These are phyloP conservation scores for Populus hybrid DNA, from an alignment of 441 rosid species.

Conservation along the genomic window DNA sequence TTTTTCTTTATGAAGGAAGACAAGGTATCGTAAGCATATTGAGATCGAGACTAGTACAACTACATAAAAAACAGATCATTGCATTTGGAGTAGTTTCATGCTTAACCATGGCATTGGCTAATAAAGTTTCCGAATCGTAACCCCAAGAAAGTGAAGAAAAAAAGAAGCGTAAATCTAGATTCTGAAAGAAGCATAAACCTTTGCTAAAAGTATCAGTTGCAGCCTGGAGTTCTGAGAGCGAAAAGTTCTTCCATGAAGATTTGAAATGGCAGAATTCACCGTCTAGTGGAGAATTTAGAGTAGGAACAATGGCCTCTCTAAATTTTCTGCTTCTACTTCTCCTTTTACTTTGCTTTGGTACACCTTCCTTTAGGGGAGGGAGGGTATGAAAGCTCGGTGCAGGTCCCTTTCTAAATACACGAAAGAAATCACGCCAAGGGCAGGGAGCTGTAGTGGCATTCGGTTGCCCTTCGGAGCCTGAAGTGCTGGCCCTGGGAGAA, in stretches of 20 bases:
- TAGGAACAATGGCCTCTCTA: slow-evolving; percentile 52
- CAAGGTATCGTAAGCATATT: background rate
- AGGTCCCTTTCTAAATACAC: slow-evolving; percentile 60
- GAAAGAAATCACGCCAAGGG: slow-evolving; percentile 46
- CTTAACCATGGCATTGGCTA: background rate
- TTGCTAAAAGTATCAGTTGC: slow-evolving; percentile 73
- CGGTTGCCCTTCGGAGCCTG: slow-evolving; percentile 39
- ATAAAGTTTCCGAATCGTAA: background rate
- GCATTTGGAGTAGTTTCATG: background rate
- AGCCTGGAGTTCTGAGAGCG: slow-evolving; percentile 56
- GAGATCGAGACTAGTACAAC: background rate
- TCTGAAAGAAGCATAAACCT: background rate
- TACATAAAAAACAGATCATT: background rate
- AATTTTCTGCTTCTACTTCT: slow-evolving; percentile 67
- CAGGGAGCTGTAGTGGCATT: slow-evolving; percentile 25
- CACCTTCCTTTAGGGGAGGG: slow-evolving; percentile 40
- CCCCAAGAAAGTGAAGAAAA: background rate
- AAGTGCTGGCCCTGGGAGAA: slow-evolving; percentile 56
- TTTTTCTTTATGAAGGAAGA: slow-evolving; percentile 43
- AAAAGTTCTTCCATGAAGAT: slow-evolving; percentile 79
- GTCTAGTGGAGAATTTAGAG: slow-evolving; percentile 43
- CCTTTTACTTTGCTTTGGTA: slow-evolving; percentile 60
- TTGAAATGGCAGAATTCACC: slow-evolving; percentile 57
- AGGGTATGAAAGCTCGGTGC: slow-evolving; percentile 49
- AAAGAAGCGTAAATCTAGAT: background rate